A percentile compares a stretch with the other conserved stretches of the same genome.
These are phyloP conservation scores for Entrophospora sp. DNA, from an alignment of 192 early-diverging fungal genomes.

Conservation along the genomic window DNA sequence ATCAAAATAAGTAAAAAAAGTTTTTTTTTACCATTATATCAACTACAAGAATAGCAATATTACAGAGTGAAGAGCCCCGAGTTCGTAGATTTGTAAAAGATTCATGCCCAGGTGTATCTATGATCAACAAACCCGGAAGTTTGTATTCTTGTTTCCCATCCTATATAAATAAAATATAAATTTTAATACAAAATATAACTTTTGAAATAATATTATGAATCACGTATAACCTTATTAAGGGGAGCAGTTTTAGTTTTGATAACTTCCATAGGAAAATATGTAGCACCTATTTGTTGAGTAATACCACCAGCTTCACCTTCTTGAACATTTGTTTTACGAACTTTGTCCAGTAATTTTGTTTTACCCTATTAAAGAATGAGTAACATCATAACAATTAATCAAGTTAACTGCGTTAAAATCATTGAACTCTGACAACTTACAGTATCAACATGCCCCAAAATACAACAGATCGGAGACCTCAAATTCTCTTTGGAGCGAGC, in stretches of 20 bases:
- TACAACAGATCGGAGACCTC: constrained; percentile 96
- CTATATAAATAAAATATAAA: not conserved
- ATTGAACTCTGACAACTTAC: too few relatives aligned
- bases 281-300: constrained; percentile 99
- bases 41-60: constrained; percentile 98
- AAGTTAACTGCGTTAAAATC: too few relatives aligned
- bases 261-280: constrained; percentile 95
- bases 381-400: too few relatives aligned
- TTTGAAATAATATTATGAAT: not conserved
- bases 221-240: constrained; percentile 58
- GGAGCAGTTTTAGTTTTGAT: constrained; percentile 86
- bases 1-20: too few relatives aligned
- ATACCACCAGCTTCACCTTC: constrained; percentile 99
- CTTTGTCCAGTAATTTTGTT: constrained; percentile 98
- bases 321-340: constrained; percentile 98
- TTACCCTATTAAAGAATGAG: constrained; percentile 32
- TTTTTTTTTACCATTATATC: constrained; percentile 72
- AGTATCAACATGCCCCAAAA: constrained; percentile 99
- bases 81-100: constrained; percentile 95
- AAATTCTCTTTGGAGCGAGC: constrained; percentile 83
- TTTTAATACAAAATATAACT: not conserved
- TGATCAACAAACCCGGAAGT: constrained; percentile 61
- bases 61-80: constrained; percentile 94
- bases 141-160: constrained; percentile 60
- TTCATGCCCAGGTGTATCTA: constrained; percentile 99